Conservation (phyloP, 805 yeast genomes). For the Starmera pachycereana region DNA sequence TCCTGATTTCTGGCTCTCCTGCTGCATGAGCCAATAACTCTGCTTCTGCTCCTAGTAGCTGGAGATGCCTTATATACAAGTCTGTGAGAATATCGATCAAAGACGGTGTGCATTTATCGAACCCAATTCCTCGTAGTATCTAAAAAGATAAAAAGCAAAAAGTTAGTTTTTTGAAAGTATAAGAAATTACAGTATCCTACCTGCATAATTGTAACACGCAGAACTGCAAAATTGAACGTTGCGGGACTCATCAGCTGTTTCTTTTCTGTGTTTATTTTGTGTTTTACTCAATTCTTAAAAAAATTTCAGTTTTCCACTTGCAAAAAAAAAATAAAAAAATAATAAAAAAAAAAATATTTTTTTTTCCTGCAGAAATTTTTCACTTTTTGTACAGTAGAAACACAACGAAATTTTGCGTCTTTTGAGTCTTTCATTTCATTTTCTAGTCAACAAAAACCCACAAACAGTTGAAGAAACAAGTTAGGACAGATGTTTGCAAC, state of each 20-base stretch:
- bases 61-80: conserved; percentile 54
- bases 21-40: conserved; percentile 37
- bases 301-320: too few relatives aligned
- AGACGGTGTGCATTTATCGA: conserved; percentile 65
- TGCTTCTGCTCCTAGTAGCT: conserved; percentile 41
- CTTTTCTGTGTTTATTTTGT: neutral
- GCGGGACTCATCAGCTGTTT: conserved; percentile 12
- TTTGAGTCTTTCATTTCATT: too few relatives aligned
- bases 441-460: too few relatives aligned
- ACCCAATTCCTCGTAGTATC: conserved; percentile 70
- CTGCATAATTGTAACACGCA: conserved; percentile 42
- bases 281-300: neutral
- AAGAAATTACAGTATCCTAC: conserved; percentile 10
- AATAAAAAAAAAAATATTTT: too few relatives aligned
- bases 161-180: neutral
- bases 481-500: too few relatives aligned
- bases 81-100: conserved; percentile 74
- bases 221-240: conserved; percentile 36
- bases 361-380: too few relatives aligned
- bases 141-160: conserved; percentile 30
- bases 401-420: too few relatives aligned
- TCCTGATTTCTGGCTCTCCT: conserved; percentile 32
- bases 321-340: too few relatives aligned
- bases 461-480: too few relatives aligned
- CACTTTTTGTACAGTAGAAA: too few relatives aligned